Percentiles rank a stretch among this genome's conserved stretches.
Conservation (phyloP, 371 early-diverging fungal species). For the Rhizopus stolonifer region DNA sequence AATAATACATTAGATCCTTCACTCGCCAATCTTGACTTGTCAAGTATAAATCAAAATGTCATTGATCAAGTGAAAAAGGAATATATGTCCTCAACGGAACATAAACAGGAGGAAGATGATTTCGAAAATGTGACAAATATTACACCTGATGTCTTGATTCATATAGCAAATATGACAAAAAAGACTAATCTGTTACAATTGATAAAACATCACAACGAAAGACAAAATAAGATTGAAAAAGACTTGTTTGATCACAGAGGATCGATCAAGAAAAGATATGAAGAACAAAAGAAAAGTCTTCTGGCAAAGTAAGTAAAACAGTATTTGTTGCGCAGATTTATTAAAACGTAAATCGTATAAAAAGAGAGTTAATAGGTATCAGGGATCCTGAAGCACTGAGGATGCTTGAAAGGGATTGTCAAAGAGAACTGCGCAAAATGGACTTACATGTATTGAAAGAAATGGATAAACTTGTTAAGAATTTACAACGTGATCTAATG, state of each 20-base stretch:
- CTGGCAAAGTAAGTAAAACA: constrained; percentile 36
- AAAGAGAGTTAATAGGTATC: constrained; percentile 26
- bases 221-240: constrained; percentile 38
- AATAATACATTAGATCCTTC: not conserved
- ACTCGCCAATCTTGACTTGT: constrained; percentile 22
- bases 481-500: constrained; percentile 30
- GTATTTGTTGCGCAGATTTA: too few relatives aligned
- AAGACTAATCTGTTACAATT: constrained; percentile 34
- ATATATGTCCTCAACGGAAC: constrained; percentile 21
- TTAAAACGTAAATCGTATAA: too few relatives aligned
- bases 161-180: constrained; percentile 31
- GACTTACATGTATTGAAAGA: constrained; percentile 35
- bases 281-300: constrained; percentile 28
- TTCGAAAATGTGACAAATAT: constrained; percentile 27
- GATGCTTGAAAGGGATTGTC: constrained; percentile 20
- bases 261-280: constrained; percentile 22
- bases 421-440: constrained; percentile 27
- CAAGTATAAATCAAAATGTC: constrained; percentile 33
- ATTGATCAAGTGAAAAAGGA: constrained; percentile 43
- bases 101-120: constrained; percentile 10
- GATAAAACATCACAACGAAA: constrained; percentile 26
- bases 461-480: constrained; percentile 31
- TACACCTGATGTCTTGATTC: constrained; percentile 40
- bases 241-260: constrained; percentile 35
- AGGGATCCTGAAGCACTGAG: constrained; percentile 8